phyloP scores from a whole-genome alignment of 73 alveolate genomes.

The Tetrahymena thermophila region DNA sequence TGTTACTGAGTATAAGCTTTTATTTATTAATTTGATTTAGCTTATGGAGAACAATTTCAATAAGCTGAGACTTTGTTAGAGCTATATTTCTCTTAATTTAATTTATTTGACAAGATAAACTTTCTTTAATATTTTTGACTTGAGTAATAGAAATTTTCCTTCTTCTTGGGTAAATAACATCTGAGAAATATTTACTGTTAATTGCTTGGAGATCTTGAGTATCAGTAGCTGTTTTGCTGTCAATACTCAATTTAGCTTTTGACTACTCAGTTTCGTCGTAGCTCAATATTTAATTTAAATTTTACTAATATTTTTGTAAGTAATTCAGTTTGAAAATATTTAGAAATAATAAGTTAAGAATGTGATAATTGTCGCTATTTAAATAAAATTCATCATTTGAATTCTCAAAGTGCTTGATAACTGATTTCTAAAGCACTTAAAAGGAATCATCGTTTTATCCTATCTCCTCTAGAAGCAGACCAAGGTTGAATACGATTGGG shows the following conservation, averaged over 20 bases:
- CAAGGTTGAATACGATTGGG: neutral
- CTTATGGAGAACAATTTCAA: neutral
- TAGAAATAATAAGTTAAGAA: neutral
- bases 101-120: neutral
- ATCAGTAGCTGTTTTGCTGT: neutral
- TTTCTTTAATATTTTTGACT: neutral
- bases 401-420: neutral
- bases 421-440: neutral
- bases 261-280: neutral
- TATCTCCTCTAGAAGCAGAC: neutral
- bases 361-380: neutral
- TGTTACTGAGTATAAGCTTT: neutral
- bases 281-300: neutral
- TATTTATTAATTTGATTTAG: neutral
- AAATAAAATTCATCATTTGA: neutral
- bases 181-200: neutral
- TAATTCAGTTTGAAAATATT: neutral
- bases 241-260: neutral
- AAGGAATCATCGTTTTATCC: neutral
- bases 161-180: neutral
- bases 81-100: neutral
- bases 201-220: neutral
- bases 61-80: neutral
- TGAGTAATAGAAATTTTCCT: neutral
- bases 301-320: neutral